Conservation (phyloP, 352 stramenopile genomes). For the Globisporangium canariense region DNA sequence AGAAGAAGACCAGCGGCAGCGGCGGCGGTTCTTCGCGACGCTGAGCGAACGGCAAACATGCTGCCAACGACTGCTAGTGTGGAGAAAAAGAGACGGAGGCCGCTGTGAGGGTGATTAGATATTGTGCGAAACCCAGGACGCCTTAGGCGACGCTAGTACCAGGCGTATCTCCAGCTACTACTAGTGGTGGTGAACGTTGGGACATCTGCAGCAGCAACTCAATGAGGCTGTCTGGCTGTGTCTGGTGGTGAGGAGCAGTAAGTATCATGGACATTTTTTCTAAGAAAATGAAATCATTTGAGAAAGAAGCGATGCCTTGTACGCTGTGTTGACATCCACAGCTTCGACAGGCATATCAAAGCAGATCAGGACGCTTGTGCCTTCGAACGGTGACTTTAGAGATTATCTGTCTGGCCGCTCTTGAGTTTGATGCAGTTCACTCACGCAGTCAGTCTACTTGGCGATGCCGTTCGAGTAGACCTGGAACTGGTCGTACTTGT, state of each 20-base stretch:
- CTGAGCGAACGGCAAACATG: not conserved
- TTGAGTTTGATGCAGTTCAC: not conserved
- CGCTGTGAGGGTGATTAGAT: constrained; percentile 4
- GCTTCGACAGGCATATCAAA: not conserved
- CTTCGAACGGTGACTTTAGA: constrained; percentile 3
- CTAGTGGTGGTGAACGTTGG: not conserved
- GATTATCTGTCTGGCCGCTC: not conserved
- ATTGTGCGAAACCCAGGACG: not conserved
- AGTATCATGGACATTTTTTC: not conserved
- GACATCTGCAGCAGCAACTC: not conserved
- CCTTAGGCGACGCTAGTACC: not conserved
- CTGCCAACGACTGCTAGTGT: not conserved
- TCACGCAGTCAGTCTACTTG: constrained; percentile 36
- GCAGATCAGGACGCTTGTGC: not conserved
- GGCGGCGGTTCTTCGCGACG: constrained; percentile 1
- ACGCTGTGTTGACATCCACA: too few species aligned
- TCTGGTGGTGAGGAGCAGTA: not conserved
- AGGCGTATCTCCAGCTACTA: not conserved
- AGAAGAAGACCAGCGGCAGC: constrained; percentile 18
- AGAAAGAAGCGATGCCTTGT: not conserved
- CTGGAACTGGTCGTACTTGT: constrained; percentile 95
- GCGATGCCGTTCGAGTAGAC: constrained; percentile 90
- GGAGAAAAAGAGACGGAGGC: not conserved
- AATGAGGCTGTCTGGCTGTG: too few species aligned
- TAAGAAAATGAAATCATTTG: not conserved